These are phyloP conservation scores for Pseudozyma tsukubaensis DNA, from an alignment of 1,284 basidiomycete species.

Conservation along the genomic window DNA sequence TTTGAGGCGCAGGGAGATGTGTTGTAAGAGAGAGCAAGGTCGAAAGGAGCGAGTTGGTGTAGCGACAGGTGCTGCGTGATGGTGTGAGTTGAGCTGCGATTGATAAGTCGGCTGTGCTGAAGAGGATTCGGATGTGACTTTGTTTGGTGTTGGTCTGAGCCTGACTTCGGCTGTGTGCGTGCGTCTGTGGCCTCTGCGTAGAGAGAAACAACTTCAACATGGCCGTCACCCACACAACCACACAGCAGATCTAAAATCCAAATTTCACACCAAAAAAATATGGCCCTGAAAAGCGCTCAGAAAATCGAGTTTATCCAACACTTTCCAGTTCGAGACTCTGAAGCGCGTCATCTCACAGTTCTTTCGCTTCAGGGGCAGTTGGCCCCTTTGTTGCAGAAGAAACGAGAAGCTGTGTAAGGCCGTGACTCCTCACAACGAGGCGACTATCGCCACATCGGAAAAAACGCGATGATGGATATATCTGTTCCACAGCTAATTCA, in stretches of 20 bases:
- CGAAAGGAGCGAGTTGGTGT: neutral
- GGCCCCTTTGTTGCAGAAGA: neutral
- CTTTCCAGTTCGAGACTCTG: too few relatives aligned
- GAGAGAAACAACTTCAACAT: constrained; percentile 33
- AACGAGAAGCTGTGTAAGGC: too few relatives aligned
- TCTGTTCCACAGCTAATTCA: too few relatives aligned
- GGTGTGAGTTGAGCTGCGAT: constrained; percentile 1
- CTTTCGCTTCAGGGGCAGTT: neutral
- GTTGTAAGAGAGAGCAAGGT: neutral
- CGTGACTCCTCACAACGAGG: too few relatives aligned
- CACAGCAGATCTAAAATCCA: neutral
- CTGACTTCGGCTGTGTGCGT: neutral
- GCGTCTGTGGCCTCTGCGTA: constrained; percentile 13
- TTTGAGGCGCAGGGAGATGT: neutral
- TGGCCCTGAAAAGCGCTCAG: neutral
- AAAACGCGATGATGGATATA: too few relatives aligned
- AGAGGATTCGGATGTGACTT: neutral
- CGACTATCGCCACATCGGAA: too few relatives aligned
- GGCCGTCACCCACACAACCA: neutral
- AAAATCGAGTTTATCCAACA: neutral
- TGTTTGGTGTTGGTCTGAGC: constrained; percentile 12
- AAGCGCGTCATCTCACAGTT: neutral
- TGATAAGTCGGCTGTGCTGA: neutral
- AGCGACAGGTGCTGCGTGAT: neutral
- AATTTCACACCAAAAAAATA: constrained; percentile 9